A percentile compares a stretch with the other conserved stretches of the same genome.
These are phyloP conservation scores for Trypanosoma boissoni DNA, from an alignment of 208 protist genomes.

Conservation along the genomic window DNA sequence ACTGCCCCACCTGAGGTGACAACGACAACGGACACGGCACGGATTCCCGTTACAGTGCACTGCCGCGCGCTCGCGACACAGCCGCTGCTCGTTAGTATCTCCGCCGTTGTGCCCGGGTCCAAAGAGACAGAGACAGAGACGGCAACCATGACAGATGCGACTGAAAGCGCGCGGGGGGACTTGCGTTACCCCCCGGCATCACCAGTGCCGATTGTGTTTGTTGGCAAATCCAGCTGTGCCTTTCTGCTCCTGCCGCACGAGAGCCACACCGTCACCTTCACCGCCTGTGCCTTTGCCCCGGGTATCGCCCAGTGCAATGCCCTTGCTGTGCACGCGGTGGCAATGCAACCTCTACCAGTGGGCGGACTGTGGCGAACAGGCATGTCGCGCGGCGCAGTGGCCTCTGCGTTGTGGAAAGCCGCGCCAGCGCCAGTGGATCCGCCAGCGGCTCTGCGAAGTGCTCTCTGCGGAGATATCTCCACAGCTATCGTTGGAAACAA, in stretches of 20 bases:
- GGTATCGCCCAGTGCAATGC: slow-evolving; percentile 69
- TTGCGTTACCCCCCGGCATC: slow-evolving; percentile 20
- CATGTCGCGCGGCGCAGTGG: slow-evolving; percentile 20
- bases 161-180: no score
- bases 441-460: background rate
- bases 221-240: slow-evolving; percentile 50
- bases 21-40: slow-evolving; percentile 27
- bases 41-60: slow-evolving; percentile 46
- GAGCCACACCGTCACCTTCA: slow-evolving; percentile 48
- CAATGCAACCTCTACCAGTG: slow-evolving; percentile 24
- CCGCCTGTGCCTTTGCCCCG: slow-evolving; percentile 49
- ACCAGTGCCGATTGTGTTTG: slow-evolving; percentile 48
- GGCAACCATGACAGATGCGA: background rate
- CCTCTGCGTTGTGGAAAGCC: slow-evolving; percentile 2
- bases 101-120: slow-evolving; percentile 23
- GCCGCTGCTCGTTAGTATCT: slow-evolving; percentile 59
- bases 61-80: slow-evolving; percentile 62
- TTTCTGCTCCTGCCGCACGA: slow-evolving; percentile 73
- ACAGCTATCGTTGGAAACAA: slow-evolving; percentile 8
- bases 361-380: slow-evolving; percentile 15
- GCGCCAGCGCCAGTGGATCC: background rate
- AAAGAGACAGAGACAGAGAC: slow-evolving; percentile 11
- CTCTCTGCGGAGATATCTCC: background rate
- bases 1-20: slow-evolving; percentile 18
- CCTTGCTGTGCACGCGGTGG: slow-evolving; percentile 46